phyloP scores from a whole-genome alignment of 2,329 filamentous ascomycete genomes.

The Talaromyces islandicus region DNA sequence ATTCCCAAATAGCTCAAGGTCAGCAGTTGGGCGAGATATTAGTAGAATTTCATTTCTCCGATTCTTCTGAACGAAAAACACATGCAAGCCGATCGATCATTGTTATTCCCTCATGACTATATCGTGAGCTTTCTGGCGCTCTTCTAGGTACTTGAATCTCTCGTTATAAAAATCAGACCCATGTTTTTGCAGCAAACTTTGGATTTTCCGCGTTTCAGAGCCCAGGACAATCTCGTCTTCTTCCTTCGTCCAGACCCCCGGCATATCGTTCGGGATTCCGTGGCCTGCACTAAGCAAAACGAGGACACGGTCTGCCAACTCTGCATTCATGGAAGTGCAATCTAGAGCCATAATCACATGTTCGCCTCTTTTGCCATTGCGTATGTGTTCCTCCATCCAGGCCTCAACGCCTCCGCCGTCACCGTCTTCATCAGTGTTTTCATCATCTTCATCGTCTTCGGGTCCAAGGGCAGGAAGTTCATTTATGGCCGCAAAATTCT shows the following conservation, averaged over 20 bases:
- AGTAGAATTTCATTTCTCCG: neutral
- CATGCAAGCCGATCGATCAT: neutral
- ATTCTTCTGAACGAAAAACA: neutral
- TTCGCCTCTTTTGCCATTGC: constrained; percentile 23
- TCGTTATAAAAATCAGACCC: constrained; percentile 29
- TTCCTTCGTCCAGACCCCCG: constrained; percentile 42
- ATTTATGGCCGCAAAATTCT: constrained; percentile 14
- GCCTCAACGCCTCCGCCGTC: constrained; percentile 14
- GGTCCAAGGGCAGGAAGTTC: constrained; percentile 17
- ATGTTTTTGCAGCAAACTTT: constrained; percentile 38
- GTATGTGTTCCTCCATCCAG: constrained; percentile 34
- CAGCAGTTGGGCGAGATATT: neutral
- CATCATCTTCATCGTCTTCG: constrained; percentile 15
- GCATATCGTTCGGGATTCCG: constrained; percentile 33
- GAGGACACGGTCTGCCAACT: constrained; percentile 32
- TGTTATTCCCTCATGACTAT: neutral
- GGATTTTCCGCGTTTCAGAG: constrained; percentile 25
- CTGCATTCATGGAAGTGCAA: constrained; percentile 36
- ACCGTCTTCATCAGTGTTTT: constrained; percentile 1
- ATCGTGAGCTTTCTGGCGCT: neutral
- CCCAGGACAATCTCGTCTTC: constrained; percentile 38
- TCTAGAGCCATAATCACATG: constrained; percentile 29
- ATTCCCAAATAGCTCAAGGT: neutral
- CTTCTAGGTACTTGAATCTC: constrained; percentile 32
- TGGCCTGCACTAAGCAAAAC: constrained; percentile 23